Evolutionary conservation across 2,329 filamentous ascomycete genomes (phyloP).

Genomic region (Thielaviopsis euricoi): DNA sequence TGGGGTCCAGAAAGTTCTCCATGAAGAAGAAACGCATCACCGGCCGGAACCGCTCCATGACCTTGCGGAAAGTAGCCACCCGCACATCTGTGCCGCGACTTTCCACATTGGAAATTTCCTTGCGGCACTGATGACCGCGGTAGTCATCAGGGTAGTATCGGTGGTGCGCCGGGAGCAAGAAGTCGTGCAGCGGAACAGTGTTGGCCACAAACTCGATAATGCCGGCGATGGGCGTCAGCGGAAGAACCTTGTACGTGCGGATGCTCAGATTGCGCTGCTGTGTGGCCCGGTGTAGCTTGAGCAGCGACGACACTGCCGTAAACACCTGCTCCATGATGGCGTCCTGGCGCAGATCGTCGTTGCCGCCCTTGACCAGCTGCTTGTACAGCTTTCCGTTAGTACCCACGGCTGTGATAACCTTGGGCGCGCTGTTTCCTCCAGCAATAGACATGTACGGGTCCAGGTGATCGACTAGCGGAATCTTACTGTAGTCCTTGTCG

Average conservation of each 20-base stretch:
- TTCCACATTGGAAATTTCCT: slow-evolving; percentile 57
- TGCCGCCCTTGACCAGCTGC: slow-evolving; percentile 87
- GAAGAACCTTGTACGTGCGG: slow-evolving; percentile 91
- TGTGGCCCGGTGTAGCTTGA: slow-evolving; percentile 73
- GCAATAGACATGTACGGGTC: slow-evolving; percentile 69
- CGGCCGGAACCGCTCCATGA: slow-evolving; percentile 70
- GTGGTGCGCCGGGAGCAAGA: slow-evolving; percentile 78
- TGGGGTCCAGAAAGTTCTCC: slow-evolving; percentile 81
- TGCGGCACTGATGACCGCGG: slow-evolving; percentile 59
- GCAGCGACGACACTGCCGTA: slow-evolving; percentile 77
- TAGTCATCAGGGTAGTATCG: slow-evolving; percentile 73
- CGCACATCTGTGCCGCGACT: slow-evolving; percentile 26
- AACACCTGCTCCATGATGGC: slow-evolving; percentile 99
- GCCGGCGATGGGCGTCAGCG: slow-evolving; percentile 67
- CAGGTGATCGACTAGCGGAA: slow-evolving; percentile 61
- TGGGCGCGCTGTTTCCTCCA: slow-evolving; percentile 79
- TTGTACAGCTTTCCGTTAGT: slow-evolving; percentile 68
- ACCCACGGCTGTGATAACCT: slow-evolving; percentile 71
- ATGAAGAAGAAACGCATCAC: slow-evolving; percentile 97
- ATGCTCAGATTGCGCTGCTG: slow-evolving; percentile 80
- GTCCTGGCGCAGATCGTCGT: slow-evolving; percentile 91
- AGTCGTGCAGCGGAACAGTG: slow-evolving; percentile 83
- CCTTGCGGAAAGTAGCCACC: slow-evolving; percentile 57
- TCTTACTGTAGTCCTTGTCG: slow-evolving; percentile 55
- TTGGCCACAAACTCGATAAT: slow-evolving; percentile 95